Evolutionary conservation across 2,329 filamentous ascomycete genomes (phyloP), one percentile per base, ranked within the genome.

Genomic region (Neoascochyta sp.): DNA sequence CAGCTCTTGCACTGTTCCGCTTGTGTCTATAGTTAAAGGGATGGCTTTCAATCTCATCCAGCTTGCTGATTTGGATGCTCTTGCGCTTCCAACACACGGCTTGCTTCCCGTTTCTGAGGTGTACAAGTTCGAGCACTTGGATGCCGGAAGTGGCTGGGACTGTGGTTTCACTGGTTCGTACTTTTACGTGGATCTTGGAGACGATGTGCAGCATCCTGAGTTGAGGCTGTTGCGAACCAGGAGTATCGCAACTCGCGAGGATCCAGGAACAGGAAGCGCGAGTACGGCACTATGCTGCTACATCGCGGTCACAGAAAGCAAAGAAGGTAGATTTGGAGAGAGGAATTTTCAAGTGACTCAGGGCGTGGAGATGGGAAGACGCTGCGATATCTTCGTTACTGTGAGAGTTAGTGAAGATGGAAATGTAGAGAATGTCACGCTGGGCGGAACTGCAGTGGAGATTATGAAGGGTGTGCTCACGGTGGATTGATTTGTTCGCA

Each of bases 11-110:
- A 46, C 40, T 0, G 47, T 52, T 4, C 56, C 57, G 6, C 34
- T 65, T 4, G 57, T 66, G 2, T 62, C 54, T 23, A 66, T 86
- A 19, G 81, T 87, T 11, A 76, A 75, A 24, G 84, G 83, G 29
- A 82, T 88, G 78, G 75, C 75, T 2, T 87, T 86, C 57, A 62
- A 77, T 20, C 72, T 84, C 16, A 67, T 81, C 9, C 61, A 73
- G 37, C 66, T 90, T 16, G 63, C 72, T 0, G 70, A 70, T 30
- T 60, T 86, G 4, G 75, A 76, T 10, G 68, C 73, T 8, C 34
- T 55, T 2, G 50, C 23, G 2, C 19, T 33, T 12, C 34, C 29
- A 2, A 34, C 26, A 2, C 16, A 33, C 7, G 41, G 36, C 1
- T 27, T 36, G 3, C 66, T 89, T 4, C 46, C 40, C 3, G 10